A percentile compares a stretch with the other conserved stretches of the same genome.
These are phyloP conservation scores for Lachancea lanzarotensis DNA, from an alignment of 805 yeast genomes.

Conservation along the genomic window DNA sequence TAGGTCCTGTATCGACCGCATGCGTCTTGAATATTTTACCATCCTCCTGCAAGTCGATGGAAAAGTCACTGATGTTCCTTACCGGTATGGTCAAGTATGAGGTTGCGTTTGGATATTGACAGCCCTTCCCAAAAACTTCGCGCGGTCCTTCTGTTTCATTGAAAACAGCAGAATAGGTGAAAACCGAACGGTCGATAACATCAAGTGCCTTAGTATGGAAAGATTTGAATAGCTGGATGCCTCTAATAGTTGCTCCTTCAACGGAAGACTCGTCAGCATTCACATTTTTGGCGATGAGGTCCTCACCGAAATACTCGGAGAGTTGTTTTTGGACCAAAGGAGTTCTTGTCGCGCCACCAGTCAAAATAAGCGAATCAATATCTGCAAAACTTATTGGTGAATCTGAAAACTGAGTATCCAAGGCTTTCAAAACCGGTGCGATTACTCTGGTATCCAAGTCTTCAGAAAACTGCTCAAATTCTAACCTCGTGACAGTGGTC, in stretches of 20 bases:
- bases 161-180: slow-evolving; percentile 39
- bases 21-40: slow-evolving; percentile 15
- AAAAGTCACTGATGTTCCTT: slow-evolving; percentile 24
- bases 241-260: slow-evolving; percentile 81
- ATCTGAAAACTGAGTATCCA: slow-evolving; percentile 33
- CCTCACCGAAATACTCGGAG: slow-evolving; percentile 48
- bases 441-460: slow-evolving; percentile 43
- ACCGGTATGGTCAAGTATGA: slow-evolving; percentile 33
- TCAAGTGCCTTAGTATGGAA: slow-evolving; percentile 53
- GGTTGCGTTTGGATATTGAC: slow-evolving; percentile 32
- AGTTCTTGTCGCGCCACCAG: slow-evolving; percentile 89
- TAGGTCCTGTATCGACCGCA: slow-evolving; percentile 9
- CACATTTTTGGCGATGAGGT: slow-evolving; percentile 66
- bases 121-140: slow-evolving; percentile 44
- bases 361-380: slow-evolving; percentile 61
- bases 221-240: slow-evolving; percentile 63
- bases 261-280: slow-evolving; percentile 96
- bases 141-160: slow-evolving; percentile 26
- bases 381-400: slow-evolving; percentile 31
- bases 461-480: slow-evolving; percentile 56
- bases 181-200: slow-evolving; percentile 50
- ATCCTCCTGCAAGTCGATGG: slow-evolving; percentile 31
- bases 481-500: slow-evolving; percentile 62
- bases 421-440: slow-evolving; percentile 48
- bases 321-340: slow-evolving; percentile 75